phyloP scores from a whole-genome alignment of 495 filamentous ascomycete species.

The Astrocystis sublimbata region DNA sequence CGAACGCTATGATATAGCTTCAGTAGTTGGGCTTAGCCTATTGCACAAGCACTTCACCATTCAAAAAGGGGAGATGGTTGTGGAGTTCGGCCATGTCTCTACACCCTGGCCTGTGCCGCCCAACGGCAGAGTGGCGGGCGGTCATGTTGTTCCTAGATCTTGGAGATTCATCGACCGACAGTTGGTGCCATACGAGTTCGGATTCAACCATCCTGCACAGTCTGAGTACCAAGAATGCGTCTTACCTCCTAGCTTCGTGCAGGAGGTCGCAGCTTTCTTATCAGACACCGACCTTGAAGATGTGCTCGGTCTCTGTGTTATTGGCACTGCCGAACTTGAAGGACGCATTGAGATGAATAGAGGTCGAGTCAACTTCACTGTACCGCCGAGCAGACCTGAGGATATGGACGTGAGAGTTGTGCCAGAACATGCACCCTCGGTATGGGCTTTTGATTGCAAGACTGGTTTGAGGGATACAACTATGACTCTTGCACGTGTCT shows the following conservation, averaged over 20 bases:
- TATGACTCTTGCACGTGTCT: constrained; percentile 9
- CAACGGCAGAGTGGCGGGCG: constrained; percentile 5
- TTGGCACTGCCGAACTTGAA: not conserved
- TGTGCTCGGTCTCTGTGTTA: constrained; percentile 3
- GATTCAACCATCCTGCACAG: constrained; percentile 12
- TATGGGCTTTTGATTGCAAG: constrained; percentile 8
- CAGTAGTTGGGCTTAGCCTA: not conserved
- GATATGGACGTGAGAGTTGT: constrained; percentile 13
- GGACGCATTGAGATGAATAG: constrained; percentile 9
- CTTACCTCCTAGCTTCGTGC: not conserved
- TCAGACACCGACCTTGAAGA: constrained; percentile 5
- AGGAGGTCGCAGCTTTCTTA: constrained; percentile 6
- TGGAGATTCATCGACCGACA: constrained; percentile 3
- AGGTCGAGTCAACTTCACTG: constrained; percentile 3
- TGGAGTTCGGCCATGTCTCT: constrained; percentile 8
- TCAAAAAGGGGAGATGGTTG: constrained; percentile 7
- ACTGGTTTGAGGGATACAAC: constrained; percentile 5
- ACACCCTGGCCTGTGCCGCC: constrained; percentile 4
- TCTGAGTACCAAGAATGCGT: not conserved
- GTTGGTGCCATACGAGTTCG: constrained; percentile 9
- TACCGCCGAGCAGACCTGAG: constrained; percentile 6
- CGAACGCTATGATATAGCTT: constrained; percentile 9
- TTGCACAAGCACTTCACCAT: constrained; percentile 8
- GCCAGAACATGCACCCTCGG: constrained; percentile 10
- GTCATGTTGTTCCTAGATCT: constrained; percentile 3